Evolutionary conservation across 176 grass and related monocot species (phyloP).

Genomic region (Lolium rigidum): DNA sequence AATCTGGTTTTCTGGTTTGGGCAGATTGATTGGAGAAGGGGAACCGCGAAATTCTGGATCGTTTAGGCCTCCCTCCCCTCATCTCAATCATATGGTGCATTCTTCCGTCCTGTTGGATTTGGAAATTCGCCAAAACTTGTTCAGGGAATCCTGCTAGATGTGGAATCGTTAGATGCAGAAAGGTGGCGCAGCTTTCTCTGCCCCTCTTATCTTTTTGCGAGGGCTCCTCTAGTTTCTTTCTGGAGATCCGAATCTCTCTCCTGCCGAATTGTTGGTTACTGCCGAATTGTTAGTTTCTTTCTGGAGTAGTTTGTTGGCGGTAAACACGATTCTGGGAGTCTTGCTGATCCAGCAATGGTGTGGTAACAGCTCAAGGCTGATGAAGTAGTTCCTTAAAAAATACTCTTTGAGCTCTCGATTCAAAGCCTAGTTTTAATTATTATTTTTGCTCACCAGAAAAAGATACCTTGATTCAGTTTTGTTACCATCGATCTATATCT

Average conservation of each 20-base stretch:
- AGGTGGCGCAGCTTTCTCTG: background rate
- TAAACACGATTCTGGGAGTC: background rate
- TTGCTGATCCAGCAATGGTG: background rate
- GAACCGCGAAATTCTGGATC: background rate
- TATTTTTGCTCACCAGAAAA: background rate
- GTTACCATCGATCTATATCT: background rate
- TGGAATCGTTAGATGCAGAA: background rate
- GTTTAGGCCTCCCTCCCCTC: background rate
- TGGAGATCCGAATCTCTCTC: background rate
- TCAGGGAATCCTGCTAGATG: background rate
- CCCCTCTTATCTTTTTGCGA: too few species aligned
- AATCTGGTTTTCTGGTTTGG: background rate
- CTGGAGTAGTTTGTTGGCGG: background rate
- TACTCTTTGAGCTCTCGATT: background rate
- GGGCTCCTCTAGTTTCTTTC: background rate
- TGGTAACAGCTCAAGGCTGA: background rate
- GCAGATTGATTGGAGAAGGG: background rate
- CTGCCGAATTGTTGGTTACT: background rate
- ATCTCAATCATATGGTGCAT: background rate
- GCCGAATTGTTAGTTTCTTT: too few species aligned
- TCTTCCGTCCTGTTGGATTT: background rate
- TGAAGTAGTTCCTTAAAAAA: background rate
- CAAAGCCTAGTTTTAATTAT: too few species aligned
- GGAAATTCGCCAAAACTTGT: background rate
- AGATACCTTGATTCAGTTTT: background rate